Evolutionary conservation across 495 filamentous ascomycete genomes (phyloP), one percentile per base, ranked within the genome.

Genomic region (Podospora anserina): DNA sequence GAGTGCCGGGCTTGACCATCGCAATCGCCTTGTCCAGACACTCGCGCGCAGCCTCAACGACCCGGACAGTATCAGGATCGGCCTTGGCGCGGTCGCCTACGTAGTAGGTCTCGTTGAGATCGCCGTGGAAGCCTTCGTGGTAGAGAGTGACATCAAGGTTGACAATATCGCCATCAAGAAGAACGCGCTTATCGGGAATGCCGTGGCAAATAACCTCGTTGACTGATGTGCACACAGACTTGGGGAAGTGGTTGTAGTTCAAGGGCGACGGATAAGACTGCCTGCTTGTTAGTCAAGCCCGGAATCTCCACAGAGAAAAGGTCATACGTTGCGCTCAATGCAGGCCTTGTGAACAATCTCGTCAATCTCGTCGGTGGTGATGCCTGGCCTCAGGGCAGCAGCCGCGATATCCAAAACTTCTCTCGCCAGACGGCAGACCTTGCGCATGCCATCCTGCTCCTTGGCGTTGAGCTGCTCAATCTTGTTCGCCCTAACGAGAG

Each of bases 161-260:
- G 77, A 96, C 76, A 61, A 96, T 96, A 69, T 96, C 92, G 61
- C 92, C 92, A 68, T 96, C 92, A 61, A 91, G 78, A 7, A 96
- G 81, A 9, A 90, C 83, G 26, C 92, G 85, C 70, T 91, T 85
- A 68, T 96, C 92, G 19, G 92, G 92, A 66, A 96, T 96, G 64
- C 92, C 92, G 82, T 96, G 92, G 80, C 92, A 96, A 75, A 99
- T 98, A 66, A 96, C 90, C 80, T 99, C 95, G 82, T 99, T 99
- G 68, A 91, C 76, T 2, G 93, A 97, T 1, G 93, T 98, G 79
- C 95, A 99, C 59, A 97, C 89, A 1, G 95, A 99, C 83, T 99
- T 99, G 66, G 95, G 95, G 82, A 97, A 99, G 77, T 92, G 84
- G 83, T 89, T 88, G 78, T 99, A 99, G 82, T 99, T 99, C 9